A percentile compares a stretch with the other conserved stretches of the same genome.
These are phyloP conservation scores for Pestalotiopsis fici DNA, from an alignment of 2,329 filamentous ascomycete species.

Conservation along the genomic window DNA sequence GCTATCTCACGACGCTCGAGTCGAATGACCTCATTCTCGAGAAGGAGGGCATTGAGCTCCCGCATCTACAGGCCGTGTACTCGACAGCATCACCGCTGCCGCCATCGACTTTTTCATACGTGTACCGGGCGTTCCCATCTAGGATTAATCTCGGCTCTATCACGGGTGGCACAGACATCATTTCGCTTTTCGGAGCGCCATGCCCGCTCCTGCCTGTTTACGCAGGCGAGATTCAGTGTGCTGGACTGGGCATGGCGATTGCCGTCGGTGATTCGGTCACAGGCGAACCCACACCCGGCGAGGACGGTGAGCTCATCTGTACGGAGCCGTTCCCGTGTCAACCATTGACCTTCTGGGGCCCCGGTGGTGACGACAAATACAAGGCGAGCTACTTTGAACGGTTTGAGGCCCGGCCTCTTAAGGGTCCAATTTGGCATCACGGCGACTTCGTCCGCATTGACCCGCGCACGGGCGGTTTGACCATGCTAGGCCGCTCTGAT, in stretches of 20 bases:
- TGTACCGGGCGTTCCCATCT: slow-evolving; percentile 80
- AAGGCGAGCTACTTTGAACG: slow-evolving; percentile 83
- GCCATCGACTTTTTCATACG: slow-evolving; percentile 88
- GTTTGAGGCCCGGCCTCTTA: slow-evolving; percentile 50
- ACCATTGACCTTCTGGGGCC: slow-evolving; percentile 85
- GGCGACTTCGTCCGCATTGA: slow-evolving; percentile 84
- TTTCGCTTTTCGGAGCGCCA: slow-evolving; percentile 89
- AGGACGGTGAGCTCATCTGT: slow-evolving; percentile 88
- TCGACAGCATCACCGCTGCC: slow-evolving; percentile 91
- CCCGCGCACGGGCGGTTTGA: slow-evolving; percentile 70
- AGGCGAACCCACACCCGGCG: slow-evolving; percentile 58
- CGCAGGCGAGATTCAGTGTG: slow-evolving; percentile 75
- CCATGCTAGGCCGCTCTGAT: slow-evolving; percentile 91
- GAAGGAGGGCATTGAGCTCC: slow-evolving; percentile 53
- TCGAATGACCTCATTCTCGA: slow-evolving; percentile 69
- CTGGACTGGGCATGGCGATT: slow-evolving; percentile 79
- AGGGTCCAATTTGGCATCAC: slow-evolving; percentile 78
- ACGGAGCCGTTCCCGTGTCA: slow-evolving; percentile 85
- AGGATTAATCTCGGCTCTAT: slow-evolving; percentile 89
- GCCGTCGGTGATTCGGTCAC: slow-evolving; percentile 58
- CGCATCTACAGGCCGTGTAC: slow-evolving; percentile 79
- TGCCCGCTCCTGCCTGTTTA: slow-evolving; percentile 75
- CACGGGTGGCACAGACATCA: slow-evolving; percentile 94
- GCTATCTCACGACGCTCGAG: slow-evolving; percentile 89
- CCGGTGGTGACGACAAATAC: slow-evolving; percentile 74